Conservation (phyloP, 352 stramenopile genomes). For the Globisporangium radiosum region DNA sequence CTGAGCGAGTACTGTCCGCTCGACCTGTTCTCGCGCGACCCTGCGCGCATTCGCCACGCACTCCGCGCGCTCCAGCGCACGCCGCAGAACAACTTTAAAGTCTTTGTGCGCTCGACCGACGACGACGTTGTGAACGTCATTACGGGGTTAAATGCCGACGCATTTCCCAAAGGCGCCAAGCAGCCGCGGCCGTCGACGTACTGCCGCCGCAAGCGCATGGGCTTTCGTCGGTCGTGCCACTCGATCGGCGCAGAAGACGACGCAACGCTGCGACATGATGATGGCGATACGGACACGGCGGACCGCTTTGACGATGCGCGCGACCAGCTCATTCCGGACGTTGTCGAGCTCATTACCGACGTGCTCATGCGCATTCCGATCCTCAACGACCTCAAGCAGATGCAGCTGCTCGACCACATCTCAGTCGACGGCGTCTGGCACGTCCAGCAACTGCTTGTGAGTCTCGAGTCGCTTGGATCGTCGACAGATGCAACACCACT, state of each 20-base stretch:
- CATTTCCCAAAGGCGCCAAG: slow-evolving; percentile 56
- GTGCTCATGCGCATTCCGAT: slow-evolving; percentile 68
- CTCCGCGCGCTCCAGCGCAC: slow-evolving; percentile 65
- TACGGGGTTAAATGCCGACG: slow-evolving; percentile 59
- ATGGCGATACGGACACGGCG: neutral
- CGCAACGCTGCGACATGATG: neutral
- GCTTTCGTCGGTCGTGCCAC: slow-evolving; percentile 67
- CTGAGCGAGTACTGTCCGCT: slow-evolving; percentile 81
- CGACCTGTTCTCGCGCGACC: slow-evolving; percentile 74
- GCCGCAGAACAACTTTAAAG: slow-evolving; percentile 88
- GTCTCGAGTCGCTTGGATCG: slow-evolving; percentile 17
- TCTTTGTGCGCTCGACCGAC: slow-evolving; percentile 79
- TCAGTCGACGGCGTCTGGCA: slow-evolving; percentile 75
- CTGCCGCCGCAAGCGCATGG: slow-evolving; percentile 69
- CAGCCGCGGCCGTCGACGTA: slow-evolving; percentile 55
- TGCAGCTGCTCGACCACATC: slow-evolving; percentile 78
- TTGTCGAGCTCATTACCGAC: slow-evolving; percentile 69
- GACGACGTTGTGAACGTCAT: slow-evolving; percentile 78
- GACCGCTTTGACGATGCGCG: slow-evolving; percentile 25
- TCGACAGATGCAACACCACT: slow-evolving; percentile 8
- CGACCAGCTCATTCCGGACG: slow-evolving; percentile 48
- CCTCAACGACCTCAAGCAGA: slow-evolving; percentile 75
- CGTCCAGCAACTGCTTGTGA: slow-evolving; percentile 42
- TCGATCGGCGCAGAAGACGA: slow-evolving; percentile 58
- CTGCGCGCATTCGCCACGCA: slow-evolving; percentile 42